Conservation (phyloP, 352 stramenopile species). For the Phytophthora sp. region DNA sequence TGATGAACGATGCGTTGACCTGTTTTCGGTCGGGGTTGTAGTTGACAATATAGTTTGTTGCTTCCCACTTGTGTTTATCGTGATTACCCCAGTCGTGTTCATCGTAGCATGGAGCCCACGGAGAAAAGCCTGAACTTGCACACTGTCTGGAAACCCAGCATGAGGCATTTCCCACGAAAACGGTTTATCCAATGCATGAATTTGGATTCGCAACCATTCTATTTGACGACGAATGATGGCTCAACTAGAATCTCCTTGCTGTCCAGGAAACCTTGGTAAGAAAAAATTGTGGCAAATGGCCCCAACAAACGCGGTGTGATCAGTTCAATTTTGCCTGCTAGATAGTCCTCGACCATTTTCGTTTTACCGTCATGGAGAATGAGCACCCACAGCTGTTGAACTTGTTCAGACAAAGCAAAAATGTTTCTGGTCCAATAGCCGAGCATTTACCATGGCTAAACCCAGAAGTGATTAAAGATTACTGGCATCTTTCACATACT, state of each 20-base stretch:
- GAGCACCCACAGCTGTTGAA: too few species aligned
- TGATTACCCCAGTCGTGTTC: conserved; percentile 1
- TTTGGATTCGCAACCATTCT: conserved; percentile 20
- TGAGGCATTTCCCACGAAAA: conserved; percentile 27
- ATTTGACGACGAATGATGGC: neutral
- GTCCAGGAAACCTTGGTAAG: neutral
- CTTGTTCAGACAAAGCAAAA: too few species aligned
- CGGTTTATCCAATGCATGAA: conserved; percentile 8
- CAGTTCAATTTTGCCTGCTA: neutral
- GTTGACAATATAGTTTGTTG: neutral
- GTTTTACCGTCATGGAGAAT: too few species aligned
- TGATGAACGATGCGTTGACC: neutral
- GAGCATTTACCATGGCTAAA: too few species aligned
- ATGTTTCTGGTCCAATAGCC: too few species aligned
- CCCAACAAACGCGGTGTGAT: neutral
- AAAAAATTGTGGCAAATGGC: neutral
- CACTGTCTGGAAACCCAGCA: neutral
- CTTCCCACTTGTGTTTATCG: neutral
- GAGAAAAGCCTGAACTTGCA: conserved; percentile 11
- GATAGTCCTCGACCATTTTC: too few species aligned
- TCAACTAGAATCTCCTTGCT: neutral
- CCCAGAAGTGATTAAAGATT: too few species aligned
- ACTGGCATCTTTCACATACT: too few species aligned
- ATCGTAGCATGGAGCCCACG: neutral
- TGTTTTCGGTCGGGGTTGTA: neutral